Base-by-base conservation (phyloP, 192 early-diverging fungal species). In the Pilobolus umbonatus region DNA sequence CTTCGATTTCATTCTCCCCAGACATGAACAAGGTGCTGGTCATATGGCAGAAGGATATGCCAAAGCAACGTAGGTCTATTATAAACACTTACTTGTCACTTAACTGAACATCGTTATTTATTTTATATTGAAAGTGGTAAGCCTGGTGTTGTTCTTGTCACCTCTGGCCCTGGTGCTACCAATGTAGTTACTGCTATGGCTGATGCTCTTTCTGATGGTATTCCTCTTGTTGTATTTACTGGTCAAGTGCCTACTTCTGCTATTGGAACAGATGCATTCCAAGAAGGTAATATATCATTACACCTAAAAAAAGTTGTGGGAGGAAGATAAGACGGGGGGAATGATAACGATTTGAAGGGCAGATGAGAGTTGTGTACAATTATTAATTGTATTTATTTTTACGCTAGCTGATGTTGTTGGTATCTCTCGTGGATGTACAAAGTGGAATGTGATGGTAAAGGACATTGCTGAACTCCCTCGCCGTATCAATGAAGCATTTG, bases 381-480 rank as follows among this genome's bases (percentile, higher is more conserved):
- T 30, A 21, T 17, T 51, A n/a, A 43, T 25, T 22, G 9, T 21
- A 34, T 26, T 45, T 17, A 22, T 46, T 22, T 25, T 31, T 22
- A 22, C 43, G 29, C 21, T 59, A 65, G 96, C 96, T 54, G 96
- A 98, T 64, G 81, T 98, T 30, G 81, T 98, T 25, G 94, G 94
- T 46, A 98, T 98, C 67, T 89, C 90, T 61, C 85, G 96, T 28
- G 76, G 89, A 15, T 98, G 96, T 79, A 96, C 96, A 71, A 98
- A 97, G 72, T 98, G 96, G 96, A 98, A 98, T 68, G 94, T 96
- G 34, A 93, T 96, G 94, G 92, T 98, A 72, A 92, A 91, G 65
- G 91, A 95, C 67, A 83, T 98, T 66, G 80, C 88, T 56, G 96
- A 98, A 75, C 80, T 98, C 35, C 96, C 96, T 39, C 80, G 94